Evolutionary conservation across 345 rosid genomes (phyloP).

Genomic region (Odontarrhena argentea): DNA sequence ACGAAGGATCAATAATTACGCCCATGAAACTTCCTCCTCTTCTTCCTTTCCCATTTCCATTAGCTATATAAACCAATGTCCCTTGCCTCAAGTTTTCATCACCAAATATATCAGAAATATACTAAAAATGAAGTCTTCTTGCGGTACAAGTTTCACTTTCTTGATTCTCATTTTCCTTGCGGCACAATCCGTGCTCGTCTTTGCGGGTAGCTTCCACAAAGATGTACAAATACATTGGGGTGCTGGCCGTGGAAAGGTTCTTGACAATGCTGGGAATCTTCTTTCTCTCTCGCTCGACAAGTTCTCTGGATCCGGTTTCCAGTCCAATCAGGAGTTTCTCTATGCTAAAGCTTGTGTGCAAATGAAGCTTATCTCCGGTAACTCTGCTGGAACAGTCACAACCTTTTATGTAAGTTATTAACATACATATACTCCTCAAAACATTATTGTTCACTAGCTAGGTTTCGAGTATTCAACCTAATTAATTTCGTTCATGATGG

Average conservation of each 20-base stretch:
- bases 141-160: conserved; percentile 17
- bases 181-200: conserved; percentile 24
- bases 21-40: conserved; percentile 32
- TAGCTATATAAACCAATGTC: conserved; percentile 32
- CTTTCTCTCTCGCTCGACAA: conserved; percentile 48
- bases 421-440: not conserved
- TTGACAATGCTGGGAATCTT: conserved; percentile 31
- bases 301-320: conserved; percentile 48
- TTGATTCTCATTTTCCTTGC: conserved; percentile 33
- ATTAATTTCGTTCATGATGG: conserved; percentile 2
- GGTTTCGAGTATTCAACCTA: not conserved
- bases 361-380: conserved; percentile 51
- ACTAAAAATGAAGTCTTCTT: conserved; percentile 34
- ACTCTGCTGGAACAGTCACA: conserved; percentile 59
- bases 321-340: conserved; percentile 45
- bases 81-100: conserved; percentile 14
- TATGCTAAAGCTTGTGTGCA: conserved; percentile 48
- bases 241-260: conserved; percentile 35
- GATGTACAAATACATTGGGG: conserved; percentile 42
- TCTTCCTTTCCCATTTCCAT: conserved; percentile 20
- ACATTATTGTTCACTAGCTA: not conserved
- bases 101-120: conserved; percentile 8
- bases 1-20: conserved; percentile 30
- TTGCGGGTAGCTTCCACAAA: conserved; percentile 42
- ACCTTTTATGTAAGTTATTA: conserved; percentile 47